Base-by-base conservation (phyloP, 768 basidiomycete genomes). In the Boletellus ananiceps region DNA sequence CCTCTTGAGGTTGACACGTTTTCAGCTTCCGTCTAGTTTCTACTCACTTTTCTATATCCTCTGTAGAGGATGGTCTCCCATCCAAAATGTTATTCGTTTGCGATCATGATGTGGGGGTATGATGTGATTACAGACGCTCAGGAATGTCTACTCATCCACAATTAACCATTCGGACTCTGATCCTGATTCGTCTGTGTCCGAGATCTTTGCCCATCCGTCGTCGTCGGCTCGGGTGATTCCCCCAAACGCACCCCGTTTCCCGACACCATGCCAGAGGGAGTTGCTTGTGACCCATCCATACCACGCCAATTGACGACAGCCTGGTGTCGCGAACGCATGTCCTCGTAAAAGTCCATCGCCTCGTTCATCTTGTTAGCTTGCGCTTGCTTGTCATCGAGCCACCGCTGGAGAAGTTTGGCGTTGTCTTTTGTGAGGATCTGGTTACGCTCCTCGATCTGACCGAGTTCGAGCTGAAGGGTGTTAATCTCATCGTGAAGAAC, bases 351-450 rank as follows among this genome's bases (percentile, higher is more conserved):
- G 49, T 87, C 77, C 64, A 92, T 91, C 13, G 87, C 91, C 59
- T 89, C 88, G 69, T 98, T 97, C 88, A 99, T 89, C 70, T 84
- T 84, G 68, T 93, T 92, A 8, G 88, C 95, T 61, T 94, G 93
- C 12, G 77, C 72, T 64, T 96, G 92, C 71, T 96, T 96, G 56
- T 87, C 85, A 60, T 98, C 96, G 8, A 98, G 77, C 95, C 96
- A 99, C 15, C 95, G 86, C 65, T 96, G 93, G 1, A 98, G 77
- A 23, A 99, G 81, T 60, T 91, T 87, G 21, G 93, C 93, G 59
- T 99, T 99, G 67, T 99, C 95, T 59, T 86, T 87, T 43, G 82
- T 82, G 31, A 99, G 78, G n/a, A 75, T 84, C 60, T 82, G 76
- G 64, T 95, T 96, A 32, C 90, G 84, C 52, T 92, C 84, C 48